Conservation (phyloP, 768 basidiomycete species). For the Gloeostereum incarnatum region DNA sequence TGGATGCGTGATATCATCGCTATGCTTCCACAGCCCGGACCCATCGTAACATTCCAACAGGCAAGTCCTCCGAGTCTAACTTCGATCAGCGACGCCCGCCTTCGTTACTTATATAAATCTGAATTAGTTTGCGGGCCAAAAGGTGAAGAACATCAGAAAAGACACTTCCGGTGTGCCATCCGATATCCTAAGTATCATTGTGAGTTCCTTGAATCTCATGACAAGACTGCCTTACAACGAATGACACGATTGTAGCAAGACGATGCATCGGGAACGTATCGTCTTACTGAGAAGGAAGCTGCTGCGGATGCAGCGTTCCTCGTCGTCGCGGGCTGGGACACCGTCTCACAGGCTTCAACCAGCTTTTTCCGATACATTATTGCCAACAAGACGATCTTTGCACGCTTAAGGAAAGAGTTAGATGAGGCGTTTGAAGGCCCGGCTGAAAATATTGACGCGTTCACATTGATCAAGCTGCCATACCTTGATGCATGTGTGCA, state of each 20-base stretch:
- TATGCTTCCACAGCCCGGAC: conserved; percentile 1
- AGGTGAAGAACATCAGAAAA: conserved; percentile 1
- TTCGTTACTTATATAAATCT: no score
- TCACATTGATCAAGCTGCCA: conserved; percentile 4
- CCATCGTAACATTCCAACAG: not conserved
- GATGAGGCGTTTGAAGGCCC: conserved; percentile 1
- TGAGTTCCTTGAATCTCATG: no score
- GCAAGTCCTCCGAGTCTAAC: not conserved
- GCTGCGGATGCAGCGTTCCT: conserved; percentile 4
- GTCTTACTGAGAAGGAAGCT: conserved; percentile 1
- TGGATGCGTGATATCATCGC: conserved; percentile 6
- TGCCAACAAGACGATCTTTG: not conserved
- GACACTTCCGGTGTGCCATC: not conserved
- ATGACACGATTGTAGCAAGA: conserved; percentile 1
- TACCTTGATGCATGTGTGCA: conserved; percentile 6
- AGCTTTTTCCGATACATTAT: conserved; percentile 1
- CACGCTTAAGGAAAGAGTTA: not conserved
- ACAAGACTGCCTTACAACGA: not conserved
- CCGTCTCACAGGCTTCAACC: conserved; percentile 1
- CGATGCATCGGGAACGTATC: not conserved
- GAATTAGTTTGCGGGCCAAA: conserved; percentile 1
- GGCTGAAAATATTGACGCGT: conserved; percentile 1
- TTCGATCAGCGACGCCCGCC: no score
- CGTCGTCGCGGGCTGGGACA: conserved; percentile 3
- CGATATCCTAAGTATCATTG: conserved; percentile 5